Evolutionary conservation across 805 yeast species (phyloP).

Genomic region (Ogataea pini): DNA sequence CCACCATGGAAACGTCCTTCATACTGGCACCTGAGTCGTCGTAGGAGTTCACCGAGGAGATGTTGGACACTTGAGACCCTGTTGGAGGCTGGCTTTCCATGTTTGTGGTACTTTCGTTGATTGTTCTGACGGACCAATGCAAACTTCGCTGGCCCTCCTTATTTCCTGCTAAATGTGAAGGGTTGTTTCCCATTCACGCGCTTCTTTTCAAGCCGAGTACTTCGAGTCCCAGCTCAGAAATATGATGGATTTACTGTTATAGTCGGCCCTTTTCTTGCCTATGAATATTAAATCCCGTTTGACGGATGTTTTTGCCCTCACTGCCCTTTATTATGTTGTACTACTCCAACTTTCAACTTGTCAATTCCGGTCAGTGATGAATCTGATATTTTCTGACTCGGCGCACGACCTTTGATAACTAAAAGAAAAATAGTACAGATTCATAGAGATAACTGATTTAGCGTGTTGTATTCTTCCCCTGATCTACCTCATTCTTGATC

Average conservation of each 20-base stretch:
- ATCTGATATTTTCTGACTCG: constrained; percentile 1
- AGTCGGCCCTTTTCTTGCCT: too few relatives aligned
- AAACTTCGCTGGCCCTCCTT: constrained; percentile 1
- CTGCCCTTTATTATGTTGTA: constrained; percentile 5
- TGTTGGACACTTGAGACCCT: constrained; percentile 11
- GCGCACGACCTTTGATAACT: constrained; percentile 9
- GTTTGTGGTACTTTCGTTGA: background rate
- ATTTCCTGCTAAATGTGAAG: constrained; percentile 5
- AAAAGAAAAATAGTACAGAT: background rate
- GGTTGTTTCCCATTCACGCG: constrained; percentile 9
- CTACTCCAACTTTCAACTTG: constrained; percentile 6
- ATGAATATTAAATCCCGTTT: background rate
- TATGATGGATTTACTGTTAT: too few relatives aligned
- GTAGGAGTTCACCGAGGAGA: constrained; percentile 14
- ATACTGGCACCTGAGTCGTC: constrained; percentile 17
- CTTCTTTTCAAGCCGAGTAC: background rate
- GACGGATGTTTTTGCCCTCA: background rate
- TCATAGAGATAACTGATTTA: background rate
- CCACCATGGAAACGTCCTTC: constrained; percentile 40
- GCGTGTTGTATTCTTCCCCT: background rate
- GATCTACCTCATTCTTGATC: background rate
- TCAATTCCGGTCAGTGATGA: constrained; percentile 1
- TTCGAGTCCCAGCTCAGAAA: background rate
- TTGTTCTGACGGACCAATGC: constrained; percentile 5
- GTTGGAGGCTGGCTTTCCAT: constrained; percentile 11